Percentiles rank a stretch among this genome's conserved stretches.
Conservation (phyloP, 2,329 filamentous ascomycete genomes). For the Colletotrichum agaves region DNA sequence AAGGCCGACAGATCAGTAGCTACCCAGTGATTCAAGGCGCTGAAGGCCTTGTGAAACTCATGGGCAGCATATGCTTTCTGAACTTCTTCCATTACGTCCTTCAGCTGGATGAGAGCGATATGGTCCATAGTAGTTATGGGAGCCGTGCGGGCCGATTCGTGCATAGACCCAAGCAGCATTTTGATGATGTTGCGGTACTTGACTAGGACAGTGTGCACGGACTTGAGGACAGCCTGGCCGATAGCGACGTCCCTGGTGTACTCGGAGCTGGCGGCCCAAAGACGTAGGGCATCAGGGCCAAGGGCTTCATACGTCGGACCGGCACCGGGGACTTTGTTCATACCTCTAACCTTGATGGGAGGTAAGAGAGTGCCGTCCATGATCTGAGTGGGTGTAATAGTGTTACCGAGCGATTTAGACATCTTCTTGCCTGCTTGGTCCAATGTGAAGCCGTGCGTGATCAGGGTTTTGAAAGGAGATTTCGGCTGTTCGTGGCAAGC, state of each 20-base stretch:
- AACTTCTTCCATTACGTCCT: conserved; percentile 72
- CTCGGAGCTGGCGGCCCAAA: conserved; percentile 93
- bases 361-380: conserved; percentile 85
- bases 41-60: conserved; percentile 85
- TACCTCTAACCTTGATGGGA: conserved; percentile 71
- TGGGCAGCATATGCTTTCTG: conserved; percentile 73
- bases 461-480: conserved; percentile 86
- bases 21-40: conserved; percentile 82
- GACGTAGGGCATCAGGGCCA: conserved; percentile 85
- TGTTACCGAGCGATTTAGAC: conserved; percentile 96
- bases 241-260: conserved; percentile 90
- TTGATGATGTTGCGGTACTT: conserved; percentile 93
- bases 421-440: conserved; percentile 95
- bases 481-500: conserved; percentile 43
- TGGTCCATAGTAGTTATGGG: conserved; percentile 73
- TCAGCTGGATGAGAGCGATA: conserved; percentile 81
- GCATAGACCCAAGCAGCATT: conserved; percentile 84
- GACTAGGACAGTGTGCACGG: conserved; percentile 79
- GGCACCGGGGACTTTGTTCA: conserved; percentile 52
- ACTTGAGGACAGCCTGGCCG: conserved; percentile 79
- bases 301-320: conserved; percentile 71
- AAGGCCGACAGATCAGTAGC: conserved; percentile 88
- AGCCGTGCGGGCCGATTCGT: conserved; percentile 60
- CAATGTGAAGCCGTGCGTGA: conserved; percentile 95
- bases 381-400: conserved; percentile 82